phyloP scores from a whole-genome alignment of 83 land plant genomes.

The Larix sibirica region DNA sequence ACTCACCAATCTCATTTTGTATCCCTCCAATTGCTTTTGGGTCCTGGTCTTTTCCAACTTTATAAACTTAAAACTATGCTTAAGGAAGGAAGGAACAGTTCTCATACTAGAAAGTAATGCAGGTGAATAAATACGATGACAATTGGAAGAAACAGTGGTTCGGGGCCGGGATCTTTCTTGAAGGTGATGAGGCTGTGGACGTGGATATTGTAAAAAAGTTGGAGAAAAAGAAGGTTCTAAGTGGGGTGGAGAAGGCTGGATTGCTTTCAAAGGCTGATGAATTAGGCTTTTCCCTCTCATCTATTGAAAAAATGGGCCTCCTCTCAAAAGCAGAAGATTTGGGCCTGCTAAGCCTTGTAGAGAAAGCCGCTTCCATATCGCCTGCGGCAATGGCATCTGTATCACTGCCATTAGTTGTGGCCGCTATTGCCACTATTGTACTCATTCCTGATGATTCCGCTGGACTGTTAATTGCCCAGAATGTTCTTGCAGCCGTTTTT shows the following conservation, averaged over 20 bases:
- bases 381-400: constrained; percentile 86
- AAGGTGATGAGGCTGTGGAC: constrained; percentile 69
- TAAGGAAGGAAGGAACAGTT: background rate
- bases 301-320: constrained; percentile 83
- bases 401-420: constrained; percentile 75
- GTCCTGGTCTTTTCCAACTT: background rate
- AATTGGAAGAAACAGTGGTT: constrained; percentile 93
- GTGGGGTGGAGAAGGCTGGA: constrained; percentile 88
- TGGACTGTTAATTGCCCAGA: constrained; percentile 70
- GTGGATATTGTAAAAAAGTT: constrained; percentile 85
- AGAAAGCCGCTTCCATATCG: constrained; percentile 68
- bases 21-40: background rate
- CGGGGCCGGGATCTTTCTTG: constrained; percentile 90
- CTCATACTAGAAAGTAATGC: background rate
- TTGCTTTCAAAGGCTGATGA: constrained; percentile 92
- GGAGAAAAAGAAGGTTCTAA: constrained; percentile 77
- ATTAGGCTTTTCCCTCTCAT: constrained; percentile 82
- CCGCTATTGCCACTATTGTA: constrained; percentile 68
- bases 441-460: constrained; percentile 82
- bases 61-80: background rate
- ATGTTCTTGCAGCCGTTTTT: constrained; percentile 54
- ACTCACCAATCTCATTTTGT: background rate
- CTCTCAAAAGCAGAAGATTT: constrained; percentile 96
- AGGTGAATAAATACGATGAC: constrained; percentile 91
- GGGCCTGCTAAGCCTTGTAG: constrained; percentile 87